phyloP scores from a whole-genome alignment of 176 grass and related monocot species.

The Otatea glauca region DNA sequence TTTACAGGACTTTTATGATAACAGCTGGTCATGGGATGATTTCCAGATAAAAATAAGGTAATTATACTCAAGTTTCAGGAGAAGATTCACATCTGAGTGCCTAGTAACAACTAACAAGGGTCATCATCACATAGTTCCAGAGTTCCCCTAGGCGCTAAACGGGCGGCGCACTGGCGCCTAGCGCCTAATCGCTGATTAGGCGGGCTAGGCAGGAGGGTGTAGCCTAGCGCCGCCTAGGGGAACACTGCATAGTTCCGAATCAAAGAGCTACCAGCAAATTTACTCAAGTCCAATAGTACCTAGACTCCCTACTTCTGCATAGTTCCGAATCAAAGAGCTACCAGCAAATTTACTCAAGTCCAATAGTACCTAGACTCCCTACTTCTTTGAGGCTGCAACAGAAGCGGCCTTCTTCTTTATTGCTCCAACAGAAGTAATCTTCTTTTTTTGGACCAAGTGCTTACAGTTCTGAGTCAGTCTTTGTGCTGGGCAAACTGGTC shows the following conservation, averaged over 20 bases:
- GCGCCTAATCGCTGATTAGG: too few relatives aligned
- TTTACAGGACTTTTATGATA: background rate
- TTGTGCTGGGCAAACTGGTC: conserved; percentile 38
- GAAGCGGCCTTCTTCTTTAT: conserved; percentile 37
- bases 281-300: too few relatives aligned
- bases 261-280: too few relatives aligned
- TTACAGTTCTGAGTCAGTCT: conserved; percentile 47
- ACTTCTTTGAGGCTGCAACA: conserved; percentile 31
- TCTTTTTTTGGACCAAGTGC: conserved; percentile 36
- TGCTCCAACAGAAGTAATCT: conserved; percentile 34
- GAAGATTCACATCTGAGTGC: background rate
- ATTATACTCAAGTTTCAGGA: background rate
- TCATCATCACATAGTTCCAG: conserved; percentile 26
- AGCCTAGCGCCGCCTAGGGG: too few relatives aligned
- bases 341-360: background rate
- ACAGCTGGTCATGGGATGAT: background rate
- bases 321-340: conserved; percentile 17
- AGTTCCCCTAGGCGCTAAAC: too few relatives aligned
- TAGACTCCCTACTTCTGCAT: too few relatives aligned
- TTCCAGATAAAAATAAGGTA: background rate
- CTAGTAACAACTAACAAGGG: conserved; percentile 28
- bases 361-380: conserved; percentile 42
- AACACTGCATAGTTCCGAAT: too few relatives aligned
- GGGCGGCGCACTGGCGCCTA: too few relatives aligned
- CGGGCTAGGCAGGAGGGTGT: too few relatives aligned